Conservation (phyloP, 768 basidiomycete species). For the Termitomyces sp. region DNA sequence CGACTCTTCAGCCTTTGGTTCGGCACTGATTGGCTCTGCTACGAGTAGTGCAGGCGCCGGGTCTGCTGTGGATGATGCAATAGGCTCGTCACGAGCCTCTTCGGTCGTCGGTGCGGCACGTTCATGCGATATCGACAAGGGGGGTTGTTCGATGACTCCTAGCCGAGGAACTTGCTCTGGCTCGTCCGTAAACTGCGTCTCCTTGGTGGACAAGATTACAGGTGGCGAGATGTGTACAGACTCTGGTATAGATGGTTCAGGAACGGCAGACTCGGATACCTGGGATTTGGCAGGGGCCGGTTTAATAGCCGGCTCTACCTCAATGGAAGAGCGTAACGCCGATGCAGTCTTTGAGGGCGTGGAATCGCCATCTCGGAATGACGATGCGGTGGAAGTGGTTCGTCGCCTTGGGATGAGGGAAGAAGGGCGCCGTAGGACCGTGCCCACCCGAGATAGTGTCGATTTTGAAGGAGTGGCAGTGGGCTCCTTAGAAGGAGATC, state of each 20-base stretch:
- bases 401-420: conserved; percentile 10
- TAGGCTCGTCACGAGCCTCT: neutral
- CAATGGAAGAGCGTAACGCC: neutral
- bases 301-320: neutral
- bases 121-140: neutral
- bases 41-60: neutral
- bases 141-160: neutral
- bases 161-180: neutral
- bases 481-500: conserved; percentile 4
- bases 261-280: neutral
- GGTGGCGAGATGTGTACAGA: neutral
- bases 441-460: conserved; percentile 2
- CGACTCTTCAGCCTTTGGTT: neutral
- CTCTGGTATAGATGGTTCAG: neutral
- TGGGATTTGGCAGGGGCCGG: neutral
- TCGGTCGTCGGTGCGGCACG: neutral
- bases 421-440: conserved; percentile 5
- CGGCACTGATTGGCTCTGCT: neutral
- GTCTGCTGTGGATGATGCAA: neutral
- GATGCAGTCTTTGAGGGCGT: conserved; percentile 2
- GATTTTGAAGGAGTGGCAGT: conserved; percentile 9
- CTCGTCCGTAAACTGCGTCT: neutral
- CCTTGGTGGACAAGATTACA: neutral
- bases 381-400: conserved; percentile 5
- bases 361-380: neutral